A percentile compares a stretch with the other conserved stretches of the same genome.
These are phyloP conservation scores for Plantago major DNA, from an alignment of 257 asterid species.

Conservation along the genomic window DNA sequence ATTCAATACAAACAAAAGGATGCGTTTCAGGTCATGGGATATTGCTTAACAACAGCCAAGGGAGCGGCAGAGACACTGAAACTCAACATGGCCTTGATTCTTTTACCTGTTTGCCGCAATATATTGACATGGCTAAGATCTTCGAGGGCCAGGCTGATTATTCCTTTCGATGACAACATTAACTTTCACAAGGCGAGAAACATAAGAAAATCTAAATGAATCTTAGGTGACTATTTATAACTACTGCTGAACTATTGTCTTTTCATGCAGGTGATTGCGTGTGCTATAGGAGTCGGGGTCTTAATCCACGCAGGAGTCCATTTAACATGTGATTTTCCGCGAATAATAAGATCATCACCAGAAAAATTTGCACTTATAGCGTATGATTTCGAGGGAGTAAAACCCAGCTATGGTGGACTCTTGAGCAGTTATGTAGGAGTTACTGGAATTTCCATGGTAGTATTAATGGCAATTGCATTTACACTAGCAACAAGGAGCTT, in stretches of 20 bases:
- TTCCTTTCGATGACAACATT: slow-evolving; percentile 83
- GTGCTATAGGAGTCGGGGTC: slow-evolving; percentile 59
- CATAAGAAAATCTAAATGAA: background rate
- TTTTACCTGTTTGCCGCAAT: slow-evolving; percentile 82
- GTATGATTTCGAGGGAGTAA: slow-evolving; percentile 45
- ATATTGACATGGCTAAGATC: slow-evolving; percentile 63
- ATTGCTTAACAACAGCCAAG: slow-evolving; percentile 79
- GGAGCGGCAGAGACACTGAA: slow-evolving; percentile 95
- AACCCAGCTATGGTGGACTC: slow-evolving; percentile 54
- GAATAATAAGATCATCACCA: slow-evolving; percentile 50
- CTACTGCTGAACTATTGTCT: background rate
- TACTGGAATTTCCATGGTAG: slow-evolving; percentile 70
- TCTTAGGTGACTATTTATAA: too few relatives aligned
- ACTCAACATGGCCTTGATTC: slow-evolving; percentile 90
- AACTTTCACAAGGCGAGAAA: slow-evolving; percentile 64
- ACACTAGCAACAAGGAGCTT: slow-evolving; percentile 70
- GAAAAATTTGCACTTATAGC: slow-evolving; percentile 61
- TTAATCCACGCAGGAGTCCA: slow-evolving; percentile 66
- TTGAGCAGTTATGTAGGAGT: slow-evolving; percentile 42
- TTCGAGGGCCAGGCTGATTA: slow-evolving; percentile 55
- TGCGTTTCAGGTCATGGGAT: slow-evolving; percentile 74
- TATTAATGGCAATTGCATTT: slow-evolving; percentile 54
- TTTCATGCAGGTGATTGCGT: slow-evolving; percentile 49
- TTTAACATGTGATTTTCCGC: slow-evolving; percentile 73
- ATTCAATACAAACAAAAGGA: slow-evolving; percentile 46